These are phyloP conservation scores for Trametes cingulata DNA, from an alignment of 768 basidiomycete genomes.

Conservation along the genomic window DNA sequence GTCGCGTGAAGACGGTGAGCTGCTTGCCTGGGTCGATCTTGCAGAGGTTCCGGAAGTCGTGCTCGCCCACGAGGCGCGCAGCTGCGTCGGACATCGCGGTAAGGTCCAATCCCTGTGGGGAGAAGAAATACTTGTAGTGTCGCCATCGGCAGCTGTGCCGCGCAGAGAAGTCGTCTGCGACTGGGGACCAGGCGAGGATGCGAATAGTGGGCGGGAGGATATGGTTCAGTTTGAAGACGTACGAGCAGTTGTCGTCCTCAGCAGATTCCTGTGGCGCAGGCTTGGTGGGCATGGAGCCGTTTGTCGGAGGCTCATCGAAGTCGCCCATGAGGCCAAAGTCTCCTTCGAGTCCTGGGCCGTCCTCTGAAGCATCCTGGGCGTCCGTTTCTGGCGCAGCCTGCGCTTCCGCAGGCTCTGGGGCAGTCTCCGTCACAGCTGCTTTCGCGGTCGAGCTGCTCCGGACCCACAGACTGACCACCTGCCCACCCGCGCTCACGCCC, in stretches of 20 bases:
- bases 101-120: slow-evolving; percentile 64
- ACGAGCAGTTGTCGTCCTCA: slow-evolving; percentile 59
- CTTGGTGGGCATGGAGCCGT: slow-evolving; percentile 23
- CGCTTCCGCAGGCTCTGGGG: not conserved
- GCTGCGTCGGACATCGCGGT: slow-evolving; percentile 77
- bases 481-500: slow-evolving; percentile 92
- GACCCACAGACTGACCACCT: slow-evolving; percentile 91
- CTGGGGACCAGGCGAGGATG: slow-evolving; percentile 92
- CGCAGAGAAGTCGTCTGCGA: slow-evolving; percentile 76
- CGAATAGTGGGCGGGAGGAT: slow-evolving; percentile 89
- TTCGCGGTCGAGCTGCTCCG: slow-evolving; percentile 57
- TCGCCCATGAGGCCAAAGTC: slow-evolving; percentile 43
- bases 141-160: slow-evolving; percentile 84
- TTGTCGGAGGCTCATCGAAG: slow-evolving; percentile 29
- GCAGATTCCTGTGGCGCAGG: not conserved
- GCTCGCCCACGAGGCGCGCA: slow-evolving; percentile 71
- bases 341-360: slow-evolving; percentile 35
- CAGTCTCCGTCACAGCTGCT: not conserved
- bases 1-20: slow-evolving; percentile 74
- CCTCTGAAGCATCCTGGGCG: slow-evolving; percentile 3
- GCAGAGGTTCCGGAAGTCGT: slow-evolving; percentile 96
- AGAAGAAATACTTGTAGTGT: slow-evolving; percentile 99
- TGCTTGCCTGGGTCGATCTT: slow-evolving; percentile 93
- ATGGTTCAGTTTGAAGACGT: slow-evolving; percentile 79
- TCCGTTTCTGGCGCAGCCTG: not conserved